phyloP scores from a whole-genome alignment of 139 green algal genomes.

The Haematococcus lacustris region DNA sequence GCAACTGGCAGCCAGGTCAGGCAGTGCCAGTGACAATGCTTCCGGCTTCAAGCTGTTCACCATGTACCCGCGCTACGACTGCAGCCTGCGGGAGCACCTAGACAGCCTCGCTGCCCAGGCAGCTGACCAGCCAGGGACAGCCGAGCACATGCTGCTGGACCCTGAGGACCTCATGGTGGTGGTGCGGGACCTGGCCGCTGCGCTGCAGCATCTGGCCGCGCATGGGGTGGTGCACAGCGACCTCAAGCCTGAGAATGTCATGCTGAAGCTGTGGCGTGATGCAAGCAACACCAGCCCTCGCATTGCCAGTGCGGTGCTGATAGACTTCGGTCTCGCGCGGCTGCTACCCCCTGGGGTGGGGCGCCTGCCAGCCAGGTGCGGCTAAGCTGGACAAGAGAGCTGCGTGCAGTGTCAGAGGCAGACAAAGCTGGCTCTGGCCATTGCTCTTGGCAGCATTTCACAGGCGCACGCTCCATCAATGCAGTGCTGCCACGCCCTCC shows the following conservation, averaged over 20 bases:
- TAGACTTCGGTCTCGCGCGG: constrained; percentile 7
- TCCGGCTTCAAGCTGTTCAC: constrained; percentile 6
- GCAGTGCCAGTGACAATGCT: not conserved
- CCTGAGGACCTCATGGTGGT: not conserved
- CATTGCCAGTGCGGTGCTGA: constrained; percentile 1
- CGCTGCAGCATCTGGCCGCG: not conserved
- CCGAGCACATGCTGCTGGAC: not conserved
- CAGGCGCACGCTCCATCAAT: too few species aligned
- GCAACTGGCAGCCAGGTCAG: too few species aligned
- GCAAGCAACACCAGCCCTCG: not conserved
- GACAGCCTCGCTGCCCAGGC: not conserved
- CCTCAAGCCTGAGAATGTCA: constrained; percentile 2
- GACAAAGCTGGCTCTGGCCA: not conserved
- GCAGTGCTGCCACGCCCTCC: too few species aligned
- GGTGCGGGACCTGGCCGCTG: constrained; percentile 2
- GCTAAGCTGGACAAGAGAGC: not conserved
- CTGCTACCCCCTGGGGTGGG: constrained; percentile 1
- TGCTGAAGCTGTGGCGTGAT: not conserved
- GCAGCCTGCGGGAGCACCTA: constrained; percentile 1
- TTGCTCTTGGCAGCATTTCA: too few species aligned
- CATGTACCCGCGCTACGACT: constrained; percentile 5
- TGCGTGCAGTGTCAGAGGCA: not conserved
- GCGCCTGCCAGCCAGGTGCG: not conserved
- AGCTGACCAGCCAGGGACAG: not conserved
- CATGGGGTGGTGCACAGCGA: constrained; percentile 4